phyloP scores from a whole-genome alignment of 441 rosid genomes.

The Francoa sonchifolia region DNA sequence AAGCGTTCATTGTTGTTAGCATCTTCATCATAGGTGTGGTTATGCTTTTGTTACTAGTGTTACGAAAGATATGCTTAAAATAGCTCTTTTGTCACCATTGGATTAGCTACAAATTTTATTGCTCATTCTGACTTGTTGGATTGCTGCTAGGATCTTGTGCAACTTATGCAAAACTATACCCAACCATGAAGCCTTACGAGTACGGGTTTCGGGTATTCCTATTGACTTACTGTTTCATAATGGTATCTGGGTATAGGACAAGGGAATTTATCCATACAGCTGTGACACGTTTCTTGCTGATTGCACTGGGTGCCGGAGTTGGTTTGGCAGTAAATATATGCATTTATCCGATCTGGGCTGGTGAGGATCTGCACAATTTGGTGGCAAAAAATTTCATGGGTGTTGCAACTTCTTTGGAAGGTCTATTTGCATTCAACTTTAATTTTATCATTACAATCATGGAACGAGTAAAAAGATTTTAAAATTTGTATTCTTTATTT shows the following conservation, averaged over 20 bases:
- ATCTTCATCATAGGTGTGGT: conserved; percentile 42
- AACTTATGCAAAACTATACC: conserved; percentile 44
- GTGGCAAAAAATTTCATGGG: conserved; percentile 52
- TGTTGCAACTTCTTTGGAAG: conserved; percentile 61
- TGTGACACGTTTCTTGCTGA: conserved; percentile 41
- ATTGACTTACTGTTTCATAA: conserved; percentile 44
- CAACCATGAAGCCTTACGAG: conserved; percentile 54
- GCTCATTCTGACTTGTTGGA: conserved; percentile 7
- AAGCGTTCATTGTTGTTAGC: conserved; percentile 35
- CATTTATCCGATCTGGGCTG: conserved; percentile 72
- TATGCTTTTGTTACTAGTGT: conserved; percentile 3
- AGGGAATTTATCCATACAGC: conserved; percentile 53
- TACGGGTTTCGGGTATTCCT: conserved; percentile 61
- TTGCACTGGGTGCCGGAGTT: conserved; percentile 57
- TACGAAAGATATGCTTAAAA: background rate
- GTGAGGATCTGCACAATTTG: conserved; percentile 57
- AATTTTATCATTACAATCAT: conserved; percentile 2
- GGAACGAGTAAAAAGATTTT: background rate
- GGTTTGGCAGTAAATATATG: conserved; percentile 44
- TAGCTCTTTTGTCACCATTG: background rate
- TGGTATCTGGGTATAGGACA: conserved; percentile 57
- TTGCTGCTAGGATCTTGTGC: conserved; percentile 35
- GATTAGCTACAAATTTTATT: conserved; percentile 2
- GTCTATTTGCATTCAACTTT: conserved; percentile 12
- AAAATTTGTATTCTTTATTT: background rate